These are phyloP conservation scores for Hymenoscyphus scutula DNA, from an alignment of 2,329 filamentous ascomycete species.

Conservation along the genomic window DNA sequence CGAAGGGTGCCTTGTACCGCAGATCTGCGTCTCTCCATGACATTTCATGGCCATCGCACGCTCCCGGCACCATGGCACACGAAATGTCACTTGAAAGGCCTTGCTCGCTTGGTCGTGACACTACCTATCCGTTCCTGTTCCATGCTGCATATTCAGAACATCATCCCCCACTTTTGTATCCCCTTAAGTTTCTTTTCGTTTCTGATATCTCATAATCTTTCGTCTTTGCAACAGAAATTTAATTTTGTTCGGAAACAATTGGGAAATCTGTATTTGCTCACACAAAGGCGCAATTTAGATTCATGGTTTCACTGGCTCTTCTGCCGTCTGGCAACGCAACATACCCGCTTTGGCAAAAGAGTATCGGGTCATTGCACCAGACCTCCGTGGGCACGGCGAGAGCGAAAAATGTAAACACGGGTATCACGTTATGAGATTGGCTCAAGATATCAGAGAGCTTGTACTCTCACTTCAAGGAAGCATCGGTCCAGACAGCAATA, in stretches of 20 bases:
- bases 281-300: slow-evolving; percentile 24
- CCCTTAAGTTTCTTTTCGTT: not conserved
- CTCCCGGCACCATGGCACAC: not conserved
- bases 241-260: not conserved
- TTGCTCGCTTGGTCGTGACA: not conserved
- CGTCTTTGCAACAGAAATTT: not conserved
- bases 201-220: not conserved
- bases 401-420: slow-evolving; percentile 32
- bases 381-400: slow-evolving; percentile 34
- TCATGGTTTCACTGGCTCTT: slow-evolving; percentile 37
- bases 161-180: slow-evolving; percentile 2
- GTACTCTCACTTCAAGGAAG: slow-evolving; percentile 12
- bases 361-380: slow-evolving; percentile 33
- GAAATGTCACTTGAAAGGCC: not conserved
- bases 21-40: not conserved
- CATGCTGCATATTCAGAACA: not conserved
- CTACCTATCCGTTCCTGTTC: not conserved
- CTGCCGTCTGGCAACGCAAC: slow-evolving; percentile 33
- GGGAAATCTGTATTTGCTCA: not conserved
- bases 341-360: slow-evolving; percentile 24
- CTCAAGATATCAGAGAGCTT: slow-evolving; percentile 33
- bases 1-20: not conserved
- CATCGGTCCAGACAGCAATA: not conserved
- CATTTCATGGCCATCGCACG: not conserved
- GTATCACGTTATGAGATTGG: slow-evolving; percentile 34